Evolutionary conservation across 176 grass and related monocot species (phyloP).

Genomic region (Otatea glauca): DNA sequence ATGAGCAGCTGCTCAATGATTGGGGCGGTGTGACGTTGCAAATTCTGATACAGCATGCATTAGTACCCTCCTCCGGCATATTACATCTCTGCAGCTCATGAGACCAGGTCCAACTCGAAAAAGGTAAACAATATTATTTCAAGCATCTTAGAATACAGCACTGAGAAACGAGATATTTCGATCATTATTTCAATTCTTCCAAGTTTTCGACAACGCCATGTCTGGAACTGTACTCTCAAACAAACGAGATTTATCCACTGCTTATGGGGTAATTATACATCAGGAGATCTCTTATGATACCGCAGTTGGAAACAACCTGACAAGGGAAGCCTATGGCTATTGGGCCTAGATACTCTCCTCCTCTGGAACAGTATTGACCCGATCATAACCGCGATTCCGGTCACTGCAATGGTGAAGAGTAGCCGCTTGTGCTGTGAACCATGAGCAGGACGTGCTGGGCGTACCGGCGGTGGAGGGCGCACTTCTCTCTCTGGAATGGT

Average conservation of each 20-base stretch:
- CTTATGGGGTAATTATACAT: slow-evolving; percentile 50
- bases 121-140: slow-evolving; percentile 9
- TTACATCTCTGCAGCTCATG: not conserved
- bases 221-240: slow-evolving; percentile 40
- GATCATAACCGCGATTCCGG: slow-evolving; percentile 73
- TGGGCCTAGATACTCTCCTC: slow-evolving; percentile 53
- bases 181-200: slow-evolving; percentile 28
- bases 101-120: not conserved
- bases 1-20: not conserved
- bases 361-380: slow-evolving; percentile 81
- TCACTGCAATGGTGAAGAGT: slow-evolving; percentile 76
- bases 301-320: slow-evolving; percentile 5
- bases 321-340: not conserved
- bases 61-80: not conserved
- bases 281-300: slow-evolving; percentile 27
- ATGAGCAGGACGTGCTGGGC: slow-evolving; percentile 44
- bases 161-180: slow-evolving; percentile 25
- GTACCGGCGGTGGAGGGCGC: slow-evolving; percentile 50
- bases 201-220: slow-evolving; percentile 10
- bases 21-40: not conserved
- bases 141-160: slow-evolving; percentile 17
- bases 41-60: not conserved
- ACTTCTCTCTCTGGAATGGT: slow-evolving; percentile 62
- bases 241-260: slow-evolving; percentile 39
- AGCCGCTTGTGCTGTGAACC: slow-evolving; percentile 64